Percentiles rank a stretch among this genome's conserved stretches.
Evolutionary conservation across 1,139 yeast genomes (phyloP).

Genomic region (Yamadazyma trypodendri): DNA sequence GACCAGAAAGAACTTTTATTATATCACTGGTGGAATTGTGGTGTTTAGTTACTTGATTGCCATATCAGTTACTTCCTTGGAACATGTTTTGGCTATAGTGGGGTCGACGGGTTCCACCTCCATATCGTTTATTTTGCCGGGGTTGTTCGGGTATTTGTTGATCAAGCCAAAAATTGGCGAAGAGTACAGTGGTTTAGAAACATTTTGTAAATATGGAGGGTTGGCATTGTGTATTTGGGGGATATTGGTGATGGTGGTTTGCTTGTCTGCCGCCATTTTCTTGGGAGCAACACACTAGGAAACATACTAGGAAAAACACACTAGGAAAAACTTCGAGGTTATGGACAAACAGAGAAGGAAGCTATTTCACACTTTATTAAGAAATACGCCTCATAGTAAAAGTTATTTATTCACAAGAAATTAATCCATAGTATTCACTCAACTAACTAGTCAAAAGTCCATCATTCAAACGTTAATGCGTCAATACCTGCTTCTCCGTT

Average conservation of each 20-base stretch:
- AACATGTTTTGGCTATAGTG: conserved; percentile 84
- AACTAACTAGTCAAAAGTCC: too few species aligned
- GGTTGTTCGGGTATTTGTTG: conserved; percentile 78
- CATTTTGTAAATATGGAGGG: conserved; percentile 55
- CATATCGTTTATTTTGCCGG: conserved; percentile 89
- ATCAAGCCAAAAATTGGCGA: conserved; percentile 44
- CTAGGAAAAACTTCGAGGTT: too few species aligned
- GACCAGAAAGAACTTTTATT: conserved; percentile 50
- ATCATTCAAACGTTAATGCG: too few species aligned
- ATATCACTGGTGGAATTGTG: conserved; percentile 68
- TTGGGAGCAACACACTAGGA: conserved; percentile 51
- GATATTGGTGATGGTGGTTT: conserved; percentile 69
- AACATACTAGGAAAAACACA: too few species aligned
- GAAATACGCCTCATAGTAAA: too few species aligned
- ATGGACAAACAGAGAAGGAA: too few species aligned
- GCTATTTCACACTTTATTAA: too few species aligned
- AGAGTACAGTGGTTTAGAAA: conserved; percentile 38
- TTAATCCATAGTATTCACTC: too few species aligned
- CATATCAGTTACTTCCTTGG: conserved; percentile 72
- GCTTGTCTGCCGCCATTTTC: conserved; percentile 72
- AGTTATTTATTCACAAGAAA: too few species aligned
- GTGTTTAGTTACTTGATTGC: conserved; percentile 70
- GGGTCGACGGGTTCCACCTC: conserved; percentile 96
- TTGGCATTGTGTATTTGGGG: conserved; percentile 74
- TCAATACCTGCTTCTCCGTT: background rate